Percentiles rank a stretch among this genome's conserved stretches.
phyloP scores from a whole-genome alignment of 208 protist genomes.

The Trypanosoma congolense region DNA sequence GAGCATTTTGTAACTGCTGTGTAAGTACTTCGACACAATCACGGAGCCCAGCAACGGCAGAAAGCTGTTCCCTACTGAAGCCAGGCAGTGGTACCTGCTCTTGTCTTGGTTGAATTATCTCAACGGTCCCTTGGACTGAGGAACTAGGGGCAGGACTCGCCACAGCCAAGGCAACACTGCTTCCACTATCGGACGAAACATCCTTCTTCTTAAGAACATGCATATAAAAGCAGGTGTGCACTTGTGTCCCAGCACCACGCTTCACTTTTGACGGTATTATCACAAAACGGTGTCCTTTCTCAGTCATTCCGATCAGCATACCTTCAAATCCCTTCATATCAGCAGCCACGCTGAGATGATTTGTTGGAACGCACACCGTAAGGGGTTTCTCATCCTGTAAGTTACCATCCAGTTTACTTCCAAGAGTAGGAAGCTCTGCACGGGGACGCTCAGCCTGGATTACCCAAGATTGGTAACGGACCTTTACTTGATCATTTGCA shows the following conservation, averaged over 20 bases:
- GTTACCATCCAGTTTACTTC: slow-evolving; percentile 60
- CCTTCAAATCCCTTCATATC: slow-evolving; percentile 80
- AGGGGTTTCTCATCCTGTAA: slow-evolving; percentile 29
- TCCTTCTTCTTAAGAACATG: slow-evolving; percentile 47
- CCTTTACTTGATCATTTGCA: slow-evolving; percentile 49
- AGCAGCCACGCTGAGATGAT: slow-evolving; percentile 47
- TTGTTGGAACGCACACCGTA: slow-evolving; percentile 46
- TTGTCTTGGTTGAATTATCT: background rate
- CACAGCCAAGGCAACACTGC: background rate
- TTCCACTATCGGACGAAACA: slow-evolving; percentile 1
- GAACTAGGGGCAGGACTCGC: slow-evolving; percentile 4
- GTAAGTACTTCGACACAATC: slow-evolving; percentile 65
- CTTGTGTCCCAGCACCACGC: slow-evolving; percentile 44
- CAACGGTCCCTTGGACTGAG: background rate
- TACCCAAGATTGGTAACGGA: slow-evolving; percentile 56
- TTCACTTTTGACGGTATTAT: slow-evolving; percentile 47
- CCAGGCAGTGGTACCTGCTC: slow-evolving; percentile 16
- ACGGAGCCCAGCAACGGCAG: slow-evolving; percentile 53
- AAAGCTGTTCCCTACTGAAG: slow-evolving; percentile 62
- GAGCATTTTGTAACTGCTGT: slow-evolving; percentile 55
- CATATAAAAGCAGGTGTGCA: slow-evolving; percentile 65
- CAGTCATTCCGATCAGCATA: slow-evolving; percentile 62
- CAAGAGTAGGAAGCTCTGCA: slow-evolving; percentile 40
- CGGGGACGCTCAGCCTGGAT: slow-evolving; percentile 31
- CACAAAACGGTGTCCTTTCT: slow-evolving; percentile 49